These are phyloP conservation scores for Tylopilus sp. DNA, from an alignment of 1,284 basidiomycete species.

Conservation along the genomic window DNA sequence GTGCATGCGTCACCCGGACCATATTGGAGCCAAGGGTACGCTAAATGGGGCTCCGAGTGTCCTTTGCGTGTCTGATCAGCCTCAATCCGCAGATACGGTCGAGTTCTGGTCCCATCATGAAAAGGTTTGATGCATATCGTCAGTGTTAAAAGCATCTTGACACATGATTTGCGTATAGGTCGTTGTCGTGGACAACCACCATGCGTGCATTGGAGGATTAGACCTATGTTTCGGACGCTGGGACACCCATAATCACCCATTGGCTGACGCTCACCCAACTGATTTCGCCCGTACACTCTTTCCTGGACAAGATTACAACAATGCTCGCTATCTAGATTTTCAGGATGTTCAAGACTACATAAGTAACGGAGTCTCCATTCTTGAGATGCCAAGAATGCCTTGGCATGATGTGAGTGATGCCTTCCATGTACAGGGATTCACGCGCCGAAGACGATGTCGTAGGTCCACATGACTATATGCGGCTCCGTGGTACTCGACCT, in stretches of 20 bases:
- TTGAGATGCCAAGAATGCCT: constrained; percentile 86
- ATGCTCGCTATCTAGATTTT: constrained; percentile 86
- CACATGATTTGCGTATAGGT: constrained; percentile 52
- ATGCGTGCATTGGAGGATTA: constrained; percentile 85
- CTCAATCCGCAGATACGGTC: constrained; percentile 63
- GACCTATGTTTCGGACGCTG: constrained; percentile 96
- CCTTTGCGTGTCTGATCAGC: neutral
- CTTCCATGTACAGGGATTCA: neutral
- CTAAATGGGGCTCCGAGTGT: neutral
- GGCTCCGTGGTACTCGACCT: constrained; percentile 91
- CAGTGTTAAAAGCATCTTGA: constrained; percentile 8
- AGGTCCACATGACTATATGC: constrained; percentile 88
- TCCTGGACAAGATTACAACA: constrained; percentile 96
- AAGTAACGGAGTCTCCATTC: constrained; percentile 77
- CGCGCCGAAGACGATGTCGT: constrained; percentile 12
- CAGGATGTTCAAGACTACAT: constrained; percentile 85
- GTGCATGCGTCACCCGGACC: constrained; percentile 90
- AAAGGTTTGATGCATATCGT: constrained; percentile 51
- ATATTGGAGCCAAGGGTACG: constrained; percentile 83
- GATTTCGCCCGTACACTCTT: constrained; percentile 87
- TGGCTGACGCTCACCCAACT: constrained; percentile 92
- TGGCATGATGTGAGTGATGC: constrained; percentile 83
- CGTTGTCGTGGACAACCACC: constrained; percentile 89
- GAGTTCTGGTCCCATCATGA: constrained; percentile 91
- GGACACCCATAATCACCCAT: constrained; percentile 89